These are phyloP conservation scores for Ustilago cynodontis DNA, from an alignment of 1,284 basidiomycete genomes.

Conservation along the genomic window DNA sequence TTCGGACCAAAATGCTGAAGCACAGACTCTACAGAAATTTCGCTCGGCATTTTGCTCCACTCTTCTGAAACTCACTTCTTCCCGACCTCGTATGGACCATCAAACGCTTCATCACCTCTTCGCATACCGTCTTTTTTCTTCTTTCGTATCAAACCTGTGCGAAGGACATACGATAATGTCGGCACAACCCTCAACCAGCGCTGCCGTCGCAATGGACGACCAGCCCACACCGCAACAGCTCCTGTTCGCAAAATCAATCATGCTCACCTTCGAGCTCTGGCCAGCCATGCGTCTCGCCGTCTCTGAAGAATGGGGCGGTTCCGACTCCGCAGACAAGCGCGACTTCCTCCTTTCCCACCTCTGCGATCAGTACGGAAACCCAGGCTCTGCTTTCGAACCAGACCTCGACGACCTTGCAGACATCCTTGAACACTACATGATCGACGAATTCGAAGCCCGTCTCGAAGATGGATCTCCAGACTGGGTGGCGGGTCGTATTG, in stretches of 20 bases:
- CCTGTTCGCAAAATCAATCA: conserved; percentile 64
- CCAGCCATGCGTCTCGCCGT: conserved; percentile 67
- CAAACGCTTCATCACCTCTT: not conserved
- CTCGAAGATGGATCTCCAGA: conserved; percentile 64
- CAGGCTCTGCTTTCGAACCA: conserved; percentile 45
- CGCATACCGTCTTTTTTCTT: not conserved
- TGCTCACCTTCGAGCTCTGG: conserved; percentile 64
- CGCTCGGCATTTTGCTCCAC: not conserved
- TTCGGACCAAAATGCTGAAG: conserved; percentile 11
- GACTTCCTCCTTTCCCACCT: conserved; percentile 64
- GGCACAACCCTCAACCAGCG: conserved; percentile 23
- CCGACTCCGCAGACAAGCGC: conserved; percentile 62
- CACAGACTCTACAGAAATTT: conserved; percentile 25
- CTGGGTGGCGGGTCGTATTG: conserved; percentile 59
- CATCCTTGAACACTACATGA: conserved; percentile 61
- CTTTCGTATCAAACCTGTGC: not conserved
- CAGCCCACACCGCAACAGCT: conserved; percentile 59
- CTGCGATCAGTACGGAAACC: conserved; percentile 61
- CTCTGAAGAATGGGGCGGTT: conserved; percentile 66
- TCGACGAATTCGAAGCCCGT: conserved; percentile 64
- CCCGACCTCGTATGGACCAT: not conserved
- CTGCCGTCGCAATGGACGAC: conserved; percentile 14
- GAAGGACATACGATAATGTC: conserved; percentile 17
- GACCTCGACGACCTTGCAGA: conserved; percentile 66
- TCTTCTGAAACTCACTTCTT: not conserved